These are phyloP conservation scores for Juncus inflexus DNA, from an alignment of 176 grass and related monocot genomes.

Conservation along the genomic window DNA sequence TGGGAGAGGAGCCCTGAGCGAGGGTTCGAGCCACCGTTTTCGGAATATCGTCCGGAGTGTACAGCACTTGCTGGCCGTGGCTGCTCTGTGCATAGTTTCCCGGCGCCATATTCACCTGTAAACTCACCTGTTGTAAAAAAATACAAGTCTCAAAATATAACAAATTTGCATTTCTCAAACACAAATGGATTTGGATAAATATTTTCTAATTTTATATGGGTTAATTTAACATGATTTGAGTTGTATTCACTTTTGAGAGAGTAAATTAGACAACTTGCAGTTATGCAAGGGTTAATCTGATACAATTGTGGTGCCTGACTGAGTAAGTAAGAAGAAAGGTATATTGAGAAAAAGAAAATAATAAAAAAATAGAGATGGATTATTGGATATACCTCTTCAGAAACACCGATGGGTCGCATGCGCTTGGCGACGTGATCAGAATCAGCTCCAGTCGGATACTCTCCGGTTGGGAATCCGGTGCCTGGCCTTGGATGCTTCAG, in stretches of 20 bases:
- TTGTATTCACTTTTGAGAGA: too few relatives aligned
- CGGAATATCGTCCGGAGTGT: slow-evolving; percentile 78
- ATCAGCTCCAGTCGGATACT: slow-evolving; percentile 76
- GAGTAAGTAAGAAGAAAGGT: too few relatives aligned
- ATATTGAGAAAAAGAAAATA: too few relatives aligned
- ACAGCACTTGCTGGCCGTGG: slow-evolving; percentile 48
- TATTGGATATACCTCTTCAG: slow-evolving; percentile 60
- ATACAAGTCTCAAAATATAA: slow-evolving; percentile 1
- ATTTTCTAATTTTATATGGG: not conserved
- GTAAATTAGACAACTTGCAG: not conserved
- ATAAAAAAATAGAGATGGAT: too few relatives aligned
- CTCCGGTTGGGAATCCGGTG: slow-evolving; percentile 60
- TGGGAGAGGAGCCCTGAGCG: slow-evolving; percentile 71
- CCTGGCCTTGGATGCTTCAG: slow-evolving; percentile 92
- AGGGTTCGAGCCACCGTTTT: slow-evolving; percentile 69
- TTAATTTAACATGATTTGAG: not conserved
- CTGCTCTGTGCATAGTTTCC: slow-evolving; percentile 69
- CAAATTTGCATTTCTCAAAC: slow-evolving; percentile 5
- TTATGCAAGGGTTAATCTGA: not conserved
- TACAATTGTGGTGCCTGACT: too few relatives aligned
- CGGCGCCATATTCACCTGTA: slow-evolving; percentile 77
- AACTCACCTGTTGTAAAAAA: slow-evolving; percentile 63
- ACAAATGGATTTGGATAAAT: not conserved
- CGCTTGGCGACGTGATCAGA: slow-evolving; percentile 87
- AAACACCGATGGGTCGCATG: slow-evolving; percentile 82